phyloP scores from a whole-genome alignment of 306 rosid genomes.

The Rosa chinensis region DNA sequence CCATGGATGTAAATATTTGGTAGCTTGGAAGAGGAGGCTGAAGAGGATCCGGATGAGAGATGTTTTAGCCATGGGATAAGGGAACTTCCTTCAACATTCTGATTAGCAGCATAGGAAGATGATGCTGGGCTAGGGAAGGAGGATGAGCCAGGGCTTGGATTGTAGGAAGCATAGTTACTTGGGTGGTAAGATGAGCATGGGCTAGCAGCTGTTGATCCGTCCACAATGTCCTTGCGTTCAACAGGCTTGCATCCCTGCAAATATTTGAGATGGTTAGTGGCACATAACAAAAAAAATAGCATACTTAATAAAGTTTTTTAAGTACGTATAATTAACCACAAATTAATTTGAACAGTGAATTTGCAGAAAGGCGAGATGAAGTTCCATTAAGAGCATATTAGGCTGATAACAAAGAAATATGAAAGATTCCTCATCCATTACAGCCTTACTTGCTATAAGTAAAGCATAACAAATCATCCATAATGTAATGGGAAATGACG shows the following conservation, averaged over 20 bases:
- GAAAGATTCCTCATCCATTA: neutral
- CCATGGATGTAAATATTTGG: constrained; percentile 54
- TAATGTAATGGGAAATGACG: neutral
- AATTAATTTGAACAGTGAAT: neutral
- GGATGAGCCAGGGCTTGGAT: constrained; percentile 89
- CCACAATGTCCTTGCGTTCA: constrained; percentile 59
- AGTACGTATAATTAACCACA: neutral
- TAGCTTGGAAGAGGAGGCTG: constrained; percentile 70
- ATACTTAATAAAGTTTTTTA: neutral
- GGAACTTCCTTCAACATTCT: constrained; percentile 61
- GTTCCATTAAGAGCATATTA: neutral
- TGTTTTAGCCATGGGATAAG: constrained; percentile 92
- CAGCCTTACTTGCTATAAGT: neutral
- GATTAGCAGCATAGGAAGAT: constrained; percentile 56
- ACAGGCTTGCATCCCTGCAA: constrained; percentile 84
- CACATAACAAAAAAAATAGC: constrained; percentile 1
- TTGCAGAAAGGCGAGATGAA: neutral
- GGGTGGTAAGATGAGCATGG: constrained; percentile 77
- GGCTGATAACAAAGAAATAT: neutral
- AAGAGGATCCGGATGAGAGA: constrained; percentile 77
- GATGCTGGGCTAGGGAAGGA: constrained; percentile 85
- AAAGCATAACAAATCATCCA: neutral
- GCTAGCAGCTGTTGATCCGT: constrained; percentile 62
- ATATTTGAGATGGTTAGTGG: constrained; percentile 22
- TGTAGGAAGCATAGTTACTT: constrained; percentile 81